Evolutionary conservation across 371 early-diverging fungal species (phyloP), one percentile per base, ranked within the genome.

Genomic region (Gilbertella persicaria): DNA sequence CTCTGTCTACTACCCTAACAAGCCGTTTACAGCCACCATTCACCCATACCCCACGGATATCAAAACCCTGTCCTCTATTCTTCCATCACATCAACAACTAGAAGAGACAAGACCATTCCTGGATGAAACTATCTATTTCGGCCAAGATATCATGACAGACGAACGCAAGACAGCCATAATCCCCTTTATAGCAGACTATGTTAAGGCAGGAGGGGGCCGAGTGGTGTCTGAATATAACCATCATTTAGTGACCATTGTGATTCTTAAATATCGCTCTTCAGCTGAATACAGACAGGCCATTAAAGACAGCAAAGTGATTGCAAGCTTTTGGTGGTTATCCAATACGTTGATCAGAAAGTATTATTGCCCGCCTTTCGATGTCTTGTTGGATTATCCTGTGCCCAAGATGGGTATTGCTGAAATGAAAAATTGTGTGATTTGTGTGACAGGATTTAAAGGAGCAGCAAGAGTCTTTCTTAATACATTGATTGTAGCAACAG

Each of bases 371-470:
- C 86, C 87, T 0, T 60, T 68, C 13, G 50, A 50, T 41, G 65
- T 63, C 0, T 45, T 87, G 28, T 51, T 85, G 40, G 80, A 87
- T 52, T 88, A 87, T 53, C 88, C 86, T 33, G 37, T 54, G 21
- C 88, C 87, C 3, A 51, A 52, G 16, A 66, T 60, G 0, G 66
- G 69, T 0, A 74, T 86, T 14, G 65, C 75, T 1, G 76, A 70
- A 12, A 82, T 86, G 79, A 61, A 72, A 12, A 59, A 73, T 30
- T 51, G 78, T 53, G 73, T 79, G 2, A 78, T 92, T 9, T 73
- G 87, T 0, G 58, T 91, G 10, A 80, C 89, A 17, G 87, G 88
- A 24, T 95, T 91, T 66, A 74, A 64, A 10, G 85, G 82, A 0
- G 67, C 64, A 14, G 71, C 89, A 8, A 77, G 93, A n/a, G 80